phyloP scores from a whole-genome alignment of 352 stramenopile genomes.

The Thraustochytrium striatum region DNA sequence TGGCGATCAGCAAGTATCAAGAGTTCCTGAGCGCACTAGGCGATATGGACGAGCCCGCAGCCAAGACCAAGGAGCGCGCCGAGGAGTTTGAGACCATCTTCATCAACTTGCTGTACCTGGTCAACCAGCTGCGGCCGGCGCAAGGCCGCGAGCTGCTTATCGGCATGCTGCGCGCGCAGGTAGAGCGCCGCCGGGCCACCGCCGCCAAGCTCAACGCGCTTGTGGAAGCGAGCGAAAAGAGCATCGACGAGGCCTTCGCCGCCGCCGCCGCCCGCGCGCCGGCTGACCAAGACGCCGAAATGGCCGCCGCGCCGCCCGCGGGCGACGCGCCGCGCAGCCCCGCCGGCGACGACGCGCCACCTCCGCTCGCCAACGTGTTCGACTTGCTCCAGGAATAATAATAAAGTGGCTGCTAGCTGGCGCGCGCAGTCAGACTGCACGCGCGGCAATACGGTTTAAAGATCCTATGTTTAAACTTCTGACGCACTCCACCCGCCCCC shows the following conservation, averaged over 20 bases:
- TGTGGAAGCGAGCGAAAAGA: not conserved
- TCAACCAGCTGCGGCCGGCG: slow-evolving; percentile 39
- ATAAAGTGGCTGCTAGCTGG: too few species aligned
- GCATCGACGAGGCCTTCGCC: not conserved
- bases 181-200: not conserved
- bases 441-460: too few species aligned
- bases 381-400: too few species aligned
- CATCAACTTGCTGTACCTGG: slow-evolving; percentile 31
- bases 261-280: not conserved
- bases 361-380: too few species aligned
- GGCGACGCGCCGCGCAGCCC: too few species aligned
- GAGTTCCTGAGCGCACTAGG: not conserved
- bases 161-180: not conserved
- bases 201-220: not conserved
- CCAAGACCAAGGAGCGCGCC: not conserved
- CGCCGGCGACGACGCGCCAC: too few species aligned
- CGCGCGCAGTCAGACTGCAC: too few species aligned
- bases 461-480: too few species aligned
- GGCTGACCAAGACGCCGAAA: not conserved
- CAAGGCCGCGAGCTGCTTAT: slow-evolving; percentile 24
- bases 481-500: too few species aligned
- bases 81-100: not conserved
- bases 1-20: too few species aligned
- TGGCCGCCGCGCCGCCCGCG: not conserved
- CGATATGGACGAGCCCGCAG: not conserved